Evolutionary conservation across 768 basidiomycete species (phyloP).

Genomic region (Trametes cubensis): DNA sequence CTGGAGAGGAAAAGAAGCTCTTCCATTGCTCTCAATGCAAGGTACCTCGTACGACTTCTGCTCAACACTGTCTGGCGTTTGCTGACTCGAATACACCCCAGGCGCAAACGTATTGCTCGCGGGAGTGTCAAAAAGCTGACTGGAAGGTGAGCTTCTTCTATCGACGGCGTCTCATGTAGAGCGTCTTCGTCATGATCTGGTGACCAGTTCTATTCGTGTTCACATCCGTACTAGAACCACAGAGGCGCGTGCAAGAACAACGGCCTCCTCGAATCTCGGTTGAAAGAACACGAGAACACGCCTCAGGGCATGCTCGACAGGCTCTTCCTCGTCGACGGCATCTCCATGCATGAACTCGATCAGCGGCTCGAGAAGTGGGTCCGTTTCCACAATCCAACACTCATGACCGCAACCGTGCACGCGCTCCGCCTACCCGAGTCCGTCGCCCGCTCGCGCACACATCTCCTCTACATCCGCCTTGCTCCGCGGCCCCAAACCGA

Average conservation of each 20-base stretch:
- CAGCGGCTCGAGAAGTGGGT: conserved; percentile 39
- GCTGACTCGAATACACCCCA: background rate
- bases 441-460: conserved; percentile 29
- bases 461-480: conserved; percentile 27
- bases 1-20: background rate
- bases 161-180: background rate
- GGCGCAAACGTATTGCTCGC: conserved; percentile 29
- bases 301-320: conserved; percentile 18
- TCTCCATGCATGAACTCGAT: conserved; percentile 35
- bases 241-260: conserved; percentile 28
- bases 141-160: conserved; percentile 25
- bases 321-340: conserved; percentile 28
- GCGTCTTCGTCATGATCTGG: too few relatives aligned
- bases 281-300: conserved; percentile 22
- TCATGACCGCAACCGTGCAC: conserved; percentile 37
- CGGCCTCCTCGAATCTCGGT: conserved; percentile 22
- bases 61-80: background rate
- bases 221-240: conserved; percentile 22
- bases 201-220: background rate
- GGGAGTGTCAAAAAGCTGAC: conserved; percentile 31
- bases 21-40: conserved; percentile 16
- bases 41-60: conserved; percentile 1
- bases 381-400: conserved; percentile 33
- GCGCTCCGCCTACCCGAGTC: conserved; percentile 34
- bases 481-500: conserved; percentile 25